A percentile compares a stretch with the other conserved stretches of the same genome.
These are phyloP conservation scores for Handroanthus guayacan DNA, from an alignment of 257 asterid species.

Conservation along the genomic window DNA sequence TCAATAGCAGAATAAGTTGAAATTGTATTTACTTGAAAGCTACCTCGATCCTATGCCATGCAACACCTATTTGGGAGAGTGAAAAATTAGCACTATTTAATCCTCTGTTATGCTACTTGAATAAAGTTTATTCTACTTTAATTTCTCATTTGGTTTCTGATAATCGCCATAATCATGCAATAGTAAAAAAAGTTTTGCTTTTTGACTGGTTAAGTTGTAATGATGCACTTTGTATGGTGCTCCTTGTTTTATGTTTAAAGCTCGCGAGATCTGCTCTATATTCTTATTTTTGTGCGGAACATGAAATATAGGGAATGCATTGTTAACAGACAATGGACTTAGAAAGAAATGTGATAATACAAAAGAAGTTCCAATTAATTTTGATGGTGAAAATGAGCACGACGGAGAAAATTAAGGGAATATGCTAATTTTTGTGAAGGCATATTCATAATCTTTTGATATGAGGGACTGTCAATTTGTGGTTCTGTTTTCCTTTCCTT, in stretches of 20 bases:
- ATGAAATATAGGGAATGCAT: neutral
- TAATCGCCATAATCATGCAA: neutral
- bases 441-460: neutral
- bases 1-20: neutral
- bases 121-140: neutral
- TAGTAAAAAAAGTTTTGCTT: neutral
- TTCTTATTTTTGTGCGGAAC: neutral
- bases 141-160: slow-evolving; percentile 3
- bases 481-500: neutral
- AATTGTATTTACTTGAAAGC: neutral
- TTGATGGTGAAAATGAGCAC: neutral
- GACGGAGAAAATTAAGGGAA: neutral
- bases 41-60: slow-evolving; percentile 9
- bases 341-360: neutral
- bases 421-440: neutral
- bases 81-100: neutral
- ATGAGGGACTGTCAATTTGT: neutral
- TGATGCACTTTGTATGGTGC: neutral
- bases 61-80: neutral
- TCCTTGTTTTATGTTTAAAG: neutral
- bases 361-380: neutral
- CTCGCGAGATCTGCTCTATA: neutral
- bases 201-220: neutral
- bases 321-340: neutral
- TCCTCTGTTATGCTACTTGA: neutral